These are phyloP conservation scores for Beverwykella pulmonaria DNA, from an alignment of 495 filamentous ascomycete species.

Conservation along the genomic window DNA sequence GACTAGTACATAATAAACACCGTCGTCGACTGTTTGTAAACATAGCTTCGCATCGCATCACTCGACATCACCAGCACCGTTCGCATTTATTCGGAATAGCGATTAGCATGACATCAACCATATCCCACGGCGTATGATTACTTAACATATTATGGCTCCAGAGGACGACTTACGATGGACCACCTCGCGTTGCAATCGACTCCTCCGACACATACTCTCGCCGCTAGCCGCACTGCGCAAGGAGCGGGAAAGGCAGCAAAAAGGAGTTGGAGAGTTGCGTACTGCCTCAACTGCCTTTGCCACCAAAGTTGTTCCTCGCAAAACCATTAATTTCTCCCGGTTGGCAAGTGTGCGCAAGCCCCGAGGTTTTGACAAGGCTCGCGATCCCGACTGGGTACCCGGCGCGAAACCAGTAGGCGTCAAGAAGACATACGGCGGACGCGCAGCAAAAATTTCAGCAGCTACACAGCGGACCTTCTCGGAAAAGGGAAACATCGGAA, in stretches of 20 bases:
- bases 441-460: conserved; percentile 4
- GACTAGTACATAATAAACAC: neutral
- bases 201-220: conserved; percentile 35
- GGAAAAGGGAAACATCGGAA: neutral
- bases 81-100: conserved; percentile 4
- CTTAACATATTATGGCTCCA: conserved; percentile 20
- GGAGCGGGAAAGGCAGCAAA: conserved; percentile 10
- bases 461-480: neutral
- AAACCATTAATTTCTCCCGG: conserved; percentile 16
- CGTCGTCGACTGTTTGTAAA: neutral
- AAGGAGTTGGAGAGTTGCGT: conserved; percentile 1
- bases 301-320: conserved; percentile 3
- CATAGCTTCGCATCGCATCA: neutral
- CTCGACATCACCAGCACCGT: neutral
- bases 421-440: conserved; percentile 29
- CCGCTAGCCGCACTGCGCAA: conserved; percentile 34
- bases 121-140: conserved; percentile 20
- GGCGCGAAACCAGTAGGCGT: conserved; percentile 1
- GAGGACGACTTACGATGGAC: conserved; percentile 36
- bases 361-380: conserved; percentile 31
- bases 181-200: conserved; percentile 36
- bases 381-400: conserved; percentile 37
- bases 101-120: neutral
- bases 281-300: conserved; percentile 1
- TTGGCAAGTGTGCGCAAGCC: conserved; percentile 22